phyloP scores from a whole-genome alignment of 352 stramenopile genomes.

The Phytopythium montanum region DNA sequence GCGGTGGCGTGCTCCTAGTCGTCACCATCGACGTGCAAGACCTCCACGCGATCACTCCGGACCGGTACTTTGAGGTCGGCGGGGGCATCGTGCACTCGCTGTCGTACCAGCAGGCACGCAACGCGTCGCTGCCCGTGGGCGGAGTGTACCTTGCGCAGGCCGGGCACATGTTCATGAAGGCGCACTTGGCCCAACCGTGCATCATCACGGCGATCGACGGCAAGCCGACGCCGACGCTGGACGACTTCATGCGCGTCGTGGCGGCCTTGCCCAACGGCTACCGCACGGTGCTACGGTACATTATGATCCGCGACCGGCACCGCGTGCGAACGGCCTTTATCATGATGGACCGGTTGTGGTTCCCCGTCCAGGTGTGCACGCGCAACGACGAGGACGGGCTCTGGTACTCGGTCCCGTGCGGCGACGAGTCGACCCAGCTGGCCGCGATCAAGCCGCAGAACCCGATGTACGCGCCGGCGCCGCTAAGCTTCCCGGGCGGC shows the following conservation, averaged over 20 bases:
- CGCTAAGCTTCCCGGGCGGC: constrained; percentile 66
- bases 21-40: constrained; percentile 53
- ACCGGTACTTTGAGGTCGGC: constrained; percentile 82
- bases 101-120: constrained; percentile 86
- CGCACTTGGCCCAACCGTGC: constrained; percentile 75
- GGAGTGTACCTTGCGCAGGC: constrained; percentile 84
- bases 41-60: constrained; percentile 80
- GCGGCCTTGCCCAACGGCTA: constrained; percentile 69
- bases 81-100: constrained; percentile 86
- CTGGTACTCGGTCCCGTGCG: constrained; percentile 52
- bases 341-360: constrained; percentile 89
- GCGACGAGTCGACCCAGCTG: constrained; percentile 19
- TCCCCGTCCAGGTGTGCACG: constrained; percentile 78
- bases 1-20: constrained; percentile 55
- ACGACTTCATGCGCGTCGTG: constrained; percentile 79
- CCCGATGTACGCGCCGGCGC: constrained; percentile 50
- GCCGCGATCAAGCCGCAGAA: constrained; percentile 25
- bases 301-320: constrained; percentile 84
- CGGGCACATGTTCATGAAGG: constrained; percentile 91
- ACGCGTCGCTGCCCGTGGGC: constrained; percentile 70
- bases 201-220: constrained; percentile 86
- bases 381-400: constrained; percentile 70
- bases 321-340: constrained; percentile 84
- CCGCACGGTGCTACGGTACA: constrained; percentile 82
- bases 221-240: constrained; percentile 74